A percentile compares a stretch with the other conserved stretches of the same genome.
Conservation (phyloP, 306 rosid species). For the Quercus variabilis region DNA sequence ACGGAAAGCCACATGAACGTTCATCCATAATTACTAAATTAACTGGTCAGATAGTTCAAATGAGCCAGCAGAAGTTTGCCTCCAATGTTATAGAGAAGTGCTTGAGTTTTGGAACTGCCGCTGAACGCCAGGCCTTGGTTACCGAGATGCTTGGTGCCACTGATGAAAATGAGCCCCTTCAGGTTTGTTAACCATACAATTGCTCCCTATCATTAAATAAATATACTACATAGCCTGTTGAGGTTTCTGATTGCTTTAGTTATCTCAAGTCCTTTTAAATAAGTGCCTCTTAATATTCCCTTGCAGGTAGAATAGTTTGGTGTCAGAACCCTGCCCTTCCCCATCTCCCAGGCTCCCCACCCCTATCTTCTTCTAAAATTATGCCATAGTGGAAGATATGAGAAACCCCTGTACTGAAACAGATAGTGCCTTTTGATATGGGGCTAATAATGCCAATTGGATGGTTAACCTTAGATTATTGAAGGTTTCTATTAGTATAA, state of each 20-base stretch:
- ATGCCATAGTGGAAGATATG: not conserved
- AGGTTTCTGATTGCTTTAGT: not conserved
- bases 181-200: constrained; percentile 47
- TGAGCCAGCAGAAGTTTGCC: constrained; percentile 99
- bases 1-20: constrained; percentile 91
- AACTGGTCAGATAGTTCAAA: constrained; percentile 80
- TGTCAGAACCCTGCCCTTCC: too few species aligned
- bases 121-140: constrained; percentile 76
- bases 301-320: too few species aligned
- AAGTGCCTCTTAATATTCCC: not conserved
- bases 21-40: constrained; percentile 79
- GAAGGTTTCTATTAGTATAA: not conserved
- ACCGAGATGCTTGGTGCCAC: constrained; percentile 95
- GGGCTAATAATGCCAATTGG: not conserved
- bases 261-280: not conserved
- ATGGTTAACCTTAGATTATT: not conserved
- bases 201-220: not conserved
- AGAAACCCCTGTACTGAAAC: not conserved
- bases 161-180: constrained; percentile 96
- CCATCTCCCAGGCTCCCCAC: too few species aligned
- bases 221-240: not conserved
- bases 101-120: constrained; percentile 76
- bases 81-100: constrained; percentile 93
- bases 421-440: not conserved
- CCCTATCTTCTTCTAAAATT: not conserved